Evolutionary conservation across 225 moss, liverwort and hornwort species (phyloP), one percentile per base, ranked within the genome.

Genomic region (Physcomitrium patens): DNA sequence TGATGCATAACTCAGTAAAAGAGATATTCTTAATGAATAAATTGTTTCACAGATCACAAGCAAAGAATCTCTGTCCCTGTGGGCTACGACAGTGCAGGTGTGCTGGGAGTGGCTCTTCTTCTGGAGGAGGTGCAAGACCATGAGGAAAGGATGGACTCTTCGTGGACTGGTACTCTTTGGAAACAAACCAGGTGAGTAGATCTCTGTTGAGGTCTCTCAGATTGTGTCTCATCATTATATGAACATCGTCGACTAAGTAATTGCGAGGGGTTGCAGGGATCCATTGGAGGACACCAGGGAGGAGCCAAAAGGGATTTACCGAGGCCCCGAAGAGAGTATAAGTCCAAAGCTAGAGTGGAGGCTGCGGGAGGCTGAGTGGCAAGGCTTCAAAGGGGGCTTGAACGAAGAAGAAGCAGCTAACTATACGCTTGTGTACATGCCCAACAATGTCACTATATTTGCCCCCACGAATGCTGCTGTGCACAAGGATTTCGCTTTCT

Each of bases 311-410:
- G 84, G 84, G 23, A 70, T 54, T 0, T 87, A 43, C 28, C 78
- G 76, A 73, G 83, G 83, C 18, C 83, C 73, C 11, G 86, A 86
- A 28, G 83, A 86, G 70, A 72, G 72, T 6, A 83, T 81, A 24
- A 65, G 69, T 24, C 80, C 81, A 1, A 66, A 70, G 50, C 58
- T 87, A 66, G 70, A 76, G 76, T 87, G 81, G 84, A 71, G 49
- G 46, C 76, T 60, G 62, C 70, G 81, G 42, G 81, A 87, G 79
- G 81, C 84, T 1, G 84, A 69, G 57, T 87, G 87, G 87, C 84
- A 79, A 63, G 87, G 81, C 65, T 87, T 87, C 76, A 79, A 74
- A 57, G 84, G 84, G 68, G 87, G 84, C 67, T 63, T 87, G 73
- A 87, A 65, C 64, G 80, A 66, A 9, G 70, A 73, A 67, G 87